Evolutionary conservation across 768 basidiomycete genomes (phyloP).

Genomic region (Nidularia sp.): DNA sequence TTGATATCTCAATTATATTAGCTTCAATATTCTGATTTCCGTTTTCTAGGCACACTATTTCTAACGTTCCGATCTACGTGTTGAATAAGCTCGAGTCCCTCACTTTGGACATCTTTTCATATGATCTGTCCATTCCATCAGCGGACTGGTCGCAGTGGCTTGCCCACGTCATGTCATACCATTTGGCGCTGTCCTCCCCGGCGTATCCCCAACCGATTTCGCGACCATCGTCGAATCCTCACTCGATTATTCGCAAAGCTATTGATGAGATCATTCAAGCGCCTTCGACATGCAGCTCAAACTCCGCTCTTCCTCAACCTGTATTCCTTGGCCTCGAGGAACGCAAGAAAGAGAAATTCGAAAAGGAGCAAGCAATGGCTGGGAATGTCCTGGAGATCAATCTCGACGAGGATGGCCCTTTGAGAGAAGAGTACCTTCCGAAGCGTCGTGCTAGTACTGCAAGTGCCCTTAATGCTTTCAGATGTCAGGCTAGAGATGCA

Average conservation of each 20-base stretch:
- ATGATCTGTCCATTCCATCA: constrained; percentile 66
- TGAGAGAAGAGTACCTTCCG: constrained; percentile 78
- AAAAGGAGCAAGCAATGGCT: constrained; percentile 34
- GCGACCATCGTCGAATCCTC: constrained; percentile 69
- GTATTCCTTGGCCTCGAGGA: constrained; percentile 73
- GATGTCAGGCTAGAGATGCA: constrained; percentile 6
- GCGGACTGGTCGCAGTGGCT: constrained; percentile 73
- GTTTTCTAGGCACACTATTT: constrained; percentile 68
- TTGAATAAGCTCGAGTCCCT: constrained; percentile 72
- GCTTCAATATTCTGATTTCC: constrained; percentile 6
- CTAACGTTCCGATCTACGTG: constrained; percentile 64
- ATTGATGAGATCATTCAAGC: constrained; percentile 68
- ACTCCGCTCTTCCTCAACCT: constrained; percentile 45
- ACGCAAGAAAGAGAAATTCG: constrained; percentile 47
- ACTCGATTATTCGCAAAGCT: constrained; percentile 61
- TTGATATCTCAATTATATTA: constrained; percentile 1
- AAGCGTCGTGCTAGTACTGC: constrained; percentile 51
- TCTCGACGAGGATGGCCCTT: constrained; percentile 78
- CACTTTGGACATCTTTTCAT: constrained; percentile 64
- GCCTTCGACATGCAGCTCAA: constrained; percentile 24
- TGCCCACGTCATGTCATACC: constrained; percentile 57
- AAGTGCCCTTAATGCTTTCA: constrained; percentile 16
- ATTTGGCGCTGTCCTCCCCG: constrained; percentile 57
- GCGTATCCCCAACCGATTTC: constrained; percentile 71
- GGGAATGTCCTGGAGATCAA: constrained; percentile 67